These are phyloP conservation scores for Rhinocladiella mackenziei DNA, from an alignment of 2,329 filamentous ascomycete species.

Conservation along the genomic window DNA sequence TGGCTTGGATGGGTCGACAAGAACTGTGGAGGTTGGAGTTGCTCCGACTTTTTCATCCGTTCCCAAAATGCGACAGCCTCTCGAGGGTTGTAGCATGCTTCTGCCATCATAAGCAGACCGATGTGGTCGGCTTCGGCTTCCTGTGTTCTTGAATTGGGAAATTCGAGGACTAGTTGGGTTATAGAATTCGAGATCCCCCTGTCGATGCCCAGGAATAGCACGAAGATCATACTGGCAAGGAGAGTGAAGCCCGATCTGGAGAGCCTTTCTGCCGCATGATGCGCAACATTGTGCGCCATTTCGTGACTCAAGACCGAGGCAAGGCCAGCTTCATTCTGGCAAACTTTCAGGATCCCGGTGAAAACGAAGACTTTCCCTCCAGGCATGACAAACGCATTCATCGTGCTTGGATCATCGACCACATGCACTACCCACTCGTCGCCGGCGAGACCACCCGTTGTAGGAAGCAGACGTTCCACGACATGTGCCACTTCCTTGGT, in stretches of 20 bases:
- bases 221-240: conserved; percentile 33
- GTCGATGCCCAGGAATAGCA: conserved; percentile 40
- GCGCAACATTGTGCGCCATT: conserved; percentile 60
- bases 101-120: conserved; percentile 59
- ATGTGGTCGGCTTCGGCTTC: conserved; percentile 62
- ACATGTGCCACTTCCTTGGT: conserved; percentile 51
- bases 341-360: conserved; percentile 57
- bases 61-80: conserved; percentile 54
- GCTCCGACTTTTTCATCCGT: conserved; percentile 48
- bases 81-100: conserved; percentile 57
- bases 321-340: conserved; percentile 53
- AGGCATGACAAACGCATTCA: conserved; percentile 62
- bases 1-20: conserved; percentile 57
- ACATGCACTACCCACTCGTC: conserved; percentile 57
- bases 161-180: conserved; percentile 48
- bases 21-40: conserved; percentile 49
- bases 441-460: conserved; percentile 42
- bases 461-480: conserved; percentile 52
- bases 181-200: conserved; percentile 39
- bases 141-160: conserved; percentile 55
- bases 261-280: conserved; percentile 54
- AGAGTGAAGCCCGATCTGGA: conserved; percentile 39
- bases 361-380: conserved; percentile 64
- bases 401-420: conserved; percentile 48
- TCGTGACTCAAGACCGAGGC: conserved; percentile 61